Percentiles rank a stretch among this genome's conserved stretches.
phyloP scores from a whole-genome alignment of 306 rosid species.

The Quercus suber region DNA sequence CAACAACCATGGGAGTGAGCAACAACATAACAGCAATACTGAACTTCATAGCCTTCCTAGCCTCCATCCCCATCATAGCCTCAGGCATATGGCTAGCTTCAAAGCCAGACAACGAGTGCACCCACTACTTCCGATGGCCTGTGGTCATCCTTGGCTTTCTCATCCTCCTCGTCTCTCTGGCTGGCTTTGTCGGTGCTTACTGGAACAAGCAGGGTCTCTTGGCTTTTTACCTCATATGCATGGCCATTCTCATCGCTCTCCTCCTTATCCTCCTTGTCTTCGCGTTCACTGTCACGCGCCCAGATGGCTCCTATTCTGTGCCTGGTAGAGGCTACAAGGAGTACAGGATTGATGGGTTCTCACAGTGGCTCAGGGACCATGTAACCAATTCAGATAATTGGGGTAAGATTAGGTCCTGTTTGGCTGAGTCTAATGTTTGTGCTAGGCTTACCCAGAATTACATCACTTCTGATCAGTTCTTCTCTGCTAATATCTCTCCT shows the following conservation, averaged over 20 bases:
- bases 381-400: conserved; percentile 51
- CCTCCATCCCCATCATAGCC: conserved; percentile 72
- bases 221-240: conserved; percentile 74
- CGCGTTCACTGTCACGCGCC: conserved; percentile 68
- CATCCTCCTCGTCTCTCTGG: conserved; percentile 59
- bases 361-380: conserved; percentile 62
- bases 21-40: conserved; percentile 71
- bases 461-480: conserved; percentile 58
- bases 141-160: conserved; percentile 64
- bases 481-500: conserved; percentile 65
- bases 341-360: conserved; percentile 54
- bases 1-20: conserved; percentile 68
- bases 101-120: conserved; percentile 78
- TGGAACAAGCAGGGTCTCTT: conserved; percentile 70
- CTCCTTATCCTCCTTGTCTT: conserved; percentile 65
- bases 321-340: conserved; percentile 56
- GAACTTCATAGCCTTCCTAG: conserved; percentile 64
- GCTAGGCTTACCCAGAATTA: conserved; percentile 43
- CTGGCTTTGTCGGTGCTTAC: conserved; percentile 87
- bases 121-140: conserved; percentile 74
- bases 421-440: conserved; percentile 72
- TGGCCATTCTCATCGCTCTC: conserved; percentile 69
- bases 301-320: conserved; percentile 53
- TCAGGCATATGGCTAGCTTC: conserved; percentile 94
- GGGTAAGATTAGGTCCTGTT: conserved; percentile 63